Conservation (phyloP, 129 eudicot species). For the Chrysanthemum lavandulifolium region DNA sequence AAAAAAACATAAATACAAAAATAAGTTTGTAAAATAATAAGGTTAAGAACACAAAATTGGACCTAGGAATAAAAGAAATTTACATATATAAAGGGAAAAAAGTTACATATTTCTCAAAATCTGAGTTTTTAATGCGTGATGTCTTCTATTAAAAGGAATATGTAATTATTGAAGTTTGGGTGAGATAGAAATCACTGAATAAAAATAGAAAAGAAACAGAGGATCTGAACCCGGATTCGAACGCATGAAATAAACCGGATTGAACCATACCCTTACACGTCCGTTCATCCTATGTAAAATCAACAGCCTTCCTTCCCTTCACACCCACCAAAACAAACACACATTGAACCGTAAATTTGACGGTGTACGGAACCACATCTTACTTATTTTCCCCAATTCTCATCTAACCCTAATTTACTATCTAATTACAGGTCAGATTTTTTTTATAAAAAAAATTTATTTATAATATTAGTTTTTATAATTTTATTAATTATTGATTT, state of each 20-base stretch:
- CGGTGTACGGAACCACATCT: slow-evolving; percentile 21
- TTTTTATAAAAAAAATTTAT: not conserved
- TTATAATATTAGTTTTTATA: not conserved
- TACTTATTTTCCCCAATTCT: not conserved
- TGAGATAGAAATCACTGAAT: too few species aligned
- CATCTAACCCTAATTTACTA: slow-evolving; percentile 19
- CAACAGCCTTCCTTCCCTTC: too few species aligned
- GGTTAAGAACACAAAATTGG: not conserved
- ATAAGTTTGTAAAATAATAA: not conserved
- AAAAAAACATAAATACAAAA: too few species aligned
- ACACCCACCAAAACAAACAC: too few species aligned
- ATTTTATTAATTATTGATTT: not conserved
- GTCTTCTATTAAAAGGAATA: too few species aligned
- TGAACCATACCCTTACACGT: slow-evolving; percentile 42
- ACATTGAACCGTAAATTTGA: slow-evolving; percentile 14
- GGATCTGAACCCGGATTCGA: slow-evolving; percentile 66
- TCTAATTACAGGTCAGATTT: slow-evolving; percentile 11
- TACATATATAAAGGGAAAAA: too few species aligned
- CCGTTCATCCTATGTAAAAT: slow-evolving; percentile 34
- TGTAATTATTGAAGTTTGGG: too few species aligned
- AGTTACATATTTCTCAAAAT: too few species aligned
- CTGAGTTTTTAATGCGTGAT: too few species aligned
- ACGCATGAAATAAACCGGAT: slow-evolving; percentile 47
- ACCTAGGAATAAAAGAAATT: slow-evolving; percentile 33
- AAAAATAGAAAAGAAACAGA: slow-evolving; percentile 38